phyloP scores from a whole-genome alignment of 768 basidiomycete species.

The Calocybe cyanea region DNA sequence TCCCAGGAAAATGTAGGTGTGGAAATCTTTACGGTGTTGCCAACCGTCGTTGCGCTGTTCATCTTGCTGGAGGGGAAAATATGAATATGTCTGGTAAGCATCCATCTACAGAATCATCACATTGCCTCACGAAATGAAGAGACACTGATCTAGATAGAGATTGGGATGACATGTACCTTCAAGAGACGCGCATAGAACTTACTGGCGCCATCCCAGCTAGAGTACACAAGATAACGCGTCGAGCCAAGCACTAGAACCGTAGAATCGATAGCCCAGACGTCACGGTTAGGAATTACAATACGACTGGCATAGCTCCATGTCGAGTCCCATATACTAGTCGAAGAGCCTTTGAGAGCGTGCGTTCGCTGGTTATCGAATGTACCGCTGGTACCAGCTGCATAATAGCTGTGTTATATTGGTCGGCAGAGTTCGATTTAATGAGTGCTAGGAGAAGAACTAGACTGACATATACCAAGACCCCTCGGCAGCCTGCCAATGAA shows the following conservation, averaged over 20 bases:
- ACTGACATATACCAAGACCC: constrained; percentile 29
- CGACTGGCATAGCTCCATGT: constrained; percentile 29
- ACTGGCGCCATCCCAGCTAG: constrained; percentile 29
- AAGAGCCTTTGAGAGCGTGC: constrained; percentile 27
- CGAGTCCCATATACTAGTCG: constrained; percentile 29
- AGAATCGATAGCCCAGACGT: constrained; percentile 33
- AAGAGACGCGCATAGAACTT: constrained; percentile 4
- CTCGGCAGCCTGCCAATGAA: constrained; percentile 25
- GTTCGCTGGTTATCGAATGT: constrained; percentile 31
- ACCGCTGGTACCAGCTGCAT: constrained; percentile 26
- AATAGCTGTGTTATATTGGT: constrained; percentile 19
- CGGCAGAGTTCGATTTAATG: not conserved
- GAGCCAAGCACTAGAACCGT: constrained; percentile 23
- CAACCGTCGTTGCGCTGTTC: constrained; percentile 27
- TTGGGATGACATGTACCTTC: not conserved
- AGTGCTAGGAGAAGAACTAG: not conserved
- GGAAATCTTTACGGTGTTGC: constrained; percentile 28
- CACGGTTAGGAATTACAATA: constrained; percentile 27
- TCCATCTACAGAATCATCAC: not conserved
- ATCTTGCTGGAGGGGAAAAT: constrained; percentile 21
- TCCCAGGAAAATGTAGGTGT: constrained; percentile 30
- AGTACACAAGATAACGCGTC: constrained; percentile 28
- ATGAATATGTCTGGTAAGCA: too few species aligned
- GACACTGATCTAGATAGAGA: constrained; percentile 25
- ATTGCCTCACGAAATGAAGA: constrained; percentile 24